These are phyloP conservation scores for Geotrichum macrosporum DNA, from an alignment of 1,139 yeast genomes.

Conservation along the genomic window DNA sequence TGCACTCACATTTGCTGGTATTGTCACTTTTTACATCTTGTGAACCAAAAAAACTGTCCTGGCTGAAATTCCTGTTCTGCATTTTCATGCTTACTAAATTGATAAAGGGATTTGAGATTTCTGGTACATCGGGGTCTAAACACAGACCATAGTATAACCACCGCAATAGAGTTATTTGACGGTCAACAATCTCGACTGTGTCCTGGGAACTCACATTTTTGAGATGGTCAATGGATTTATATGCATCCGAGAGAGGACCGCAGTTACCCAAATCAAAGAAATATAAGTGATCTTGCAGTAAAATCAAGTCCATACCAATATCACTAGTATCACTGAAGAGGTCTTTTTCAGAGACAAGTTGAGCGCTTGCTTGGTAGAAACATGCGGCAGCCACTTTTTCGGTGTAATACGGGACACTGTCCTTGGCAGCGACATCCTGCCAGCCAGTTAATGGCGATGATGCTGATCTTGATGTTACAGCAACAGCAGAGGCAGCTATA, in stretches of 20 bases:
- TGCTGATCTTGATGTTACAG: too few species aligned
- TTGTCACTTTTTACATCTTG: too few species aligned
- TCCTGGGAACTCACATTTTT: neutral
- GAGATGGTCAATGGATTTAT: constrained; percentile 1
- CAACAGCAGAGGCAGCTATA: constrained; percentile 4
- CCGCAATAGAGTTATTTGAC: constrained; percentile 1
- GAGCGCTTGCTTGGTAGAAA: constrained; percentile 4
- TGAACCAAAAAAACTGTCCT: too few species aligned
- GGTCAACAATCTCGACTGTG: neutral
- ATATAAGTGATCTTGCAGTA: neutral
- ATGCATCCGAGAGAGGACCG: constrained; percentile 2
- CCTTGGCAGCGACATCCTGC: too few species aligned
- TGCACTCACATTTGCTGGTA: too few species aligned
- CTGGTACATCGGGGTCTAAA: constrained; percentile 17
- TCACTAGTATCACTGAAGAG: neutral
- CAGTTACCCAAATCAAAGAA: constrained; percentile 3
- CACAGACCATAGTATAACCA: constrained; percentile 23
- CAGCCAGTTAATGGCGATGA: too few species aligned
- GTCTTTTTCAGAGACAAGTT: neutral
- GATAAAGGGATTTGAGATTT: neutral
- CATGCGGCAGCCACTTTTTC: constrained; percentile 4
- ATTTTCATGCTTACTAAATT: neutral
- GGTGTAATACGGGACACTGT: neutral
- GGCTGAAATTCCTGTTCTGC: constrained; percentile 4
- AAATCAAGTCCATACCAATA: neutral